Evolutionary conservation across 1,139 yeast genomes (phyloP).

Genomic region (Pichia sp.): DNA sequence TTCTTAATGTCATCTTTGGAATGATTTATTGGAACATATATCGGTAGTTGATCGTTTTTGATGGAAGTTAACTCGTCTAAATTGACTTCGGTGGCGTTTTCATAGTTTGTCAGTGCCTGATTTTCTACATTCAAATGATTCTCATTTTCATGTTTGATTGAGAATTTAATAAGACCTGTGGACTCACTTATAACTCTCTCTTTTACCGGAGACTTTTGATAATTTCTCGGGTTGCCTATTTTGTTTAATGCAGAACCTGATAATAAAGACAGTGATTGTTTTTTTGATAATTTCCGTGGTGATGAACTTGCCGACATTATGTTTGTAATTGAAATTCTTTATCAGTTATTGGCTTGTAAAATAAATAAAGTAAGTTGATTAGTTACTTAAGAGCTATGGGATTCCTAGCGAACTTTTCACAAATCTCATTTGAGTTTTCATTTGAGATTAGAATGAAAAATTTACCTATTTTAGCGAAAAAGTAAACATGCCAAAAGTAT

Average conservation of each 20-base stretch:
- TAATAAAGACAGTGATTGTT: constrained; percentile 25
- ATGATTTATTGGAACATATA: background rate
- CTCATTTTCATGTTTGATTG: constrained; percentile 8
- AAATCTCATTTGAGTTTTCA: background rate
- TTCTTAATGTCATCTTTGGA: background rate
- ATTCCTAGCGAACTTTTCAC: background rate
- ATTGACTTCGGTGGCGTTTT: background rate
- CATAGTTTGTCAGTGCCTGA: background rate
- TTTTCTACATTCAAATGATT: background rate
- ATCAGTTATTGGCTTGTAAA: too few species aligned
- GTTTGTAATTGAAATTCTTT: background rate
- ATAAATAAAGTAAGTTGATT: background rate
- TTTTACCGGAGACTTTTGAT: constrained; percentile 17
- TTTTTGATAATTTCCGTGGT: constrained; percentile 15
- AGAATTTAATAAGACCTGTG: constrained; percentile 27
- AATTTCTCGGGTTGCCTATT: constrained; percentile 6
- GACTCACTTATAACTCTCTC: constrained; percentile 26
- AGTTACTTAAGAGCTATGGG: background rate
- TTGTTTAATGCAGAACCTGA: constrained; percentile 22
- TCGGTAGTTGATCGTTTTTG: background rate
- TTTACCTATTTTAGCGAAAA: background rate
- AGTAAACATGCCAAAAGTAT: background rate
- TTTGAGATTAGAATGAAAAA: too few species aligned
- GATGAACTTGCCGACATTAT: constrained; percentile 4
- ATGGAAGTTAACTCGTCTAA: background rate